Percentiles rank a stretch among this genome's conserved stretches.
phyloP scores from a whole-genome alignment of 495 filamentous ascomycete species.

The Podospora australis region DNA sequence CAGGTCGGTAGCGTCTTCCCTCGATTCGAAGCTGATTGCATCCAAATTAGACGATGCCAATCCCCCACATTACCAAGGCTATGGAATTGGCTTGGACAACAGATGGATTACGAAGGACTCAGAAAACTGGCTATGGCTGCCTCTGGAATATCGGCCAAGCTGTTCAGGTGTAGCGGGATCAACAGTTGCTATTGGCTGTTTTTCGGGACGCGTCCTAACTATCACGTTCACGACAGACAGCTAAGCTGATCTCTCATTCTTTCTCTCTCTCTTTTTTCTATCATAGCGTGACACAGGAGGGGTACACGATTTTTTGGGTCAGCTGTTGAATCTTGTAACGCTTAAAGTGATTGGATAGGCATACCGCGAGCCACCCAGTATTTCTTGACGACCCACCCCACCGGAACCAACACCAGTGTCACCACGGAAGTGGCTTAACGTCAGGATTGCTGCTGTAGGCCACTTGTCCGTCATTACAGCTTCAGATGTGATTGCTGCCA shows the following conservation, averaged over 20 bases:
- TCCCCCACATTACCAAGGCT: not conserved
- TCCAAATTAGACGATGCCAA: too few relatives aligned
- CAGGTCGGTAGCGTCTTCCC: not conserved
- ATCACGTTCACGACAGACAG: constrained; percentile 1
- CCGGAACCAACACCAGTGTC: too few relatives aligned
- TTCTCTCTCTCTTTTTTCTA: not conserved
- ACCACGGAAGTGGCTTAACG: too few relatives aligned
- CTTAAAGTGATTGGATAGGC: too few relatives aligned
- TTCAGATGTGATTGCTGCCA: too few relatives aligned
- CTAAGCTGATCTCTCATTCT: not conserved
- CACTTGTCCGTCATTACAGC: too few relatives aligned
- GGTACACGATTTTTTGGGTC: too few relatives aligned
- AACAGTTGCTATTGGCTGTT: constrained; percentile 13
- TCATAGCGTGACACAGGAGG: not conserved
- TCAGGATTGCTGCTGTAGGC: too few relatives aligned
- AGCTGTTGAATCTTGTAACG: too few relatives aligned
- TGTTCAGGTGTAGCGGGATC: constrained; percentile 14
- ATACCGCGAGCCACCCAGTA: too few relatives aligned
- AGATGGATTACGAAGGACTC: constrained; percentile 24
- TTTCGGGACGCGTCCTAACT: constrained; percentile 4
- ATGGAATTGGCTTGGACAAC: constrained; percentile 9
- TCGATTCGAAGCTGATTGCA: too few relatives aligned
- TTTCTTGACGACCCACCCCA: too few relatives aligned
- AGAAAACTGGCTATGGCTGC: constrained; percentile 27
- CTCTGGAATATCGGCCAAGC: constrained; percentile 21